Evolutionary conservation across 805 yeast genomes (phyloP).

Genomic region (Maudiozyma serrabonitensis): DNA sequence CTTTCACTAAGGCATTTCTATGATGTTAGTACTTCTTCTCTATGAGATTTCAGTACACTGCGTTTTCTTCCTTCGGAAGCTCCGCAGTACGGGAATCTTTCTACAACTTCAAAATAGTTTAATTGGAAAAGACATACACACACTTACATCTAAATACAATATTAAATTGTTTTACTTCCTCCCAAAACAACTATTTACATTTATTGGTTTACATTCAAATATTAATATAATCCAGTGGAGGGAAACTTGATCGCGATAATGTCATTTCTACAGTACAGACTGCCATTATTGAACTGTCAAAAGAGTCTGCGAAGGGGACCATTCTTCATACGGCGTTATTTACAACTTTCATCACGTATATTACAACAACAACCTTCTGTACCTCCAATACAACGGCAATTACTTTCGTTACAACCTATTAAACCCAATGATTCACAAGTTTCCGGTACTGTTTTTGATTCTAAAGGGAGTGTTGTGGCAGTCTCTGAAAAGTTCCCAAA

Average conservation of each 20-base stretch:
- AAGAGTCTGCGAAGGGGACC: neutral
- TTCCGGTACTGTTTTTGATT: conserved; percentile 75
- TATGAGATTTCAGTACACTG: too few species aligned
- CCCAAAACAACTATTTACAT: too few species aligned
- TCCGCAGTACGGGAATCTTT: too few species aligned
- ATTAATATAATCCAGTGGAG: too few species aligned
- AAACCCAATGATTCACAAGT: conserved; percentile 40
- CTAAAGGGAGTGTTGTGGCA: conserved; percentile 61
- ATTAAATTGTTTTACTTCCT: too few species aligned
- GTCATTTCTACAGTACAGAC: neutral
- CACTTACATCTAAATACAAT: too few species aligned
- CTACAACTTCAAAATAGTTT: too few species aligned
- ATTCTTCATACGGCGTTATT: neutral
- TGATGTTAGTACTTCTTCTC: too few species aligned
- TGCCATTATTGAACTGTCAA: neutral
- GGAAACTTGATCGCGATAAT: neutral
- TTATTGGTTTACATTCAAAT: too few species aligned
- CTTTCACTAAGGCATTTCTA: too few species aligned
- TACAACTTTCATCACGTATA: neutral
- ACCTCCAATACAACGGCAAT: conserved; percentile 5
- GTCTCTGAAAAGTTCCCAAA: conserved; percentile 76
- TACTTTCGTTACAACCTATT: conserved; percentile 28
- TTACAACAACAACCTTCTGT: neutral
- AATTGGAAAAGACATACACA: too few species aligned
- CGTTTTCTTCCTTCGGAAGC: too few species aligned